Evolutionary conservation across 2,329 filamentous ascomycete species (phyloP), one percentile per base, ranked within the genome.

Genomic region (Nigrograna mackinnonii): DNA sequence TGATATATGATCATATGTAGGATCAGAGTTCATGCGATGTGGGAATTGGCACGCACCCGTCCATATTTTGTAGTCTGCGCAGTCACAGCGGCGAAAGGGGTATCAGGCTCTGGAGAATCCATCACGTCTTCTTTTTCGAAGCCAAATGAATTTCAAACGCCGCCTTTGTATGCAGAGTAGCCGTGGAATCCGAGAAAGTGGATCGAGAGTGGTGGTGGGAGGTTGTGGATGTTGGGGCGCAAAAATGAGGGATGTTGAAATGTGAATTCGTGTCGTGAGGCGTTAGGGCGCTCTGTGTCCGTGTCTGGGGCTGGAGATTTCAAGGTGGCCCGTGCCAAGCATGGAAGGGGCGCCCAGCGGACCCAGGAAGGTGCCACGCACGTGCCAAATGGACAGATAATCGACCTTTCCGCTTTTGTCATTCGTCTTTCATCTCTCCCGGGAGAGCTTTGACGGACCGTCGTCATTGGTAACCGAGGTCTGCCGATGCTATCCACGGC

Each of bases 61-160:
- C 84, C 80, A 56, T 88, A 73, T 66, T 79, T 85, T 39, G 84
- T 86, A 16, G 91, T 95, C 61, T 96, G 92, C 66, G 87, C 84
- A 59, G 84, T 87, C 66, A 96, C 89, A 52, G 90, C 87, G 65
- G 86, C 88, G 75, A 96, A 96, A 74, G 91, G 90, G 71, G 90
- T 95, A 75, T 96, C 90, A 50, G 89, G 86, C 76, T 95, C 90
- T 49, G 85, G 80, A 61, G 84, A 84, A 76, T 96, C 90, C 91
- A 96, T 96, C 11, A 28, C 50, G 37, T n/a, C n/a, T n/a, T n/a
- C n/a, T n/a, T n/a, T n/a, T n/a, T n/a, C n/a, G n/a, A n/a, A n/a
- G n/a, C n/a, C n/a, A n/a, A n/a, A n/a, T n/a, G n/a, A n/a, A n/a
- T n/a, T n/a, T n/a, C n/a, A n/a, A n/a, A n/a, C n/a, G n/a, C n/a